phyloP scores from a whole-genome alignment of 805 yeast species.

The Barnettozyma wickerhamii region DNA sequence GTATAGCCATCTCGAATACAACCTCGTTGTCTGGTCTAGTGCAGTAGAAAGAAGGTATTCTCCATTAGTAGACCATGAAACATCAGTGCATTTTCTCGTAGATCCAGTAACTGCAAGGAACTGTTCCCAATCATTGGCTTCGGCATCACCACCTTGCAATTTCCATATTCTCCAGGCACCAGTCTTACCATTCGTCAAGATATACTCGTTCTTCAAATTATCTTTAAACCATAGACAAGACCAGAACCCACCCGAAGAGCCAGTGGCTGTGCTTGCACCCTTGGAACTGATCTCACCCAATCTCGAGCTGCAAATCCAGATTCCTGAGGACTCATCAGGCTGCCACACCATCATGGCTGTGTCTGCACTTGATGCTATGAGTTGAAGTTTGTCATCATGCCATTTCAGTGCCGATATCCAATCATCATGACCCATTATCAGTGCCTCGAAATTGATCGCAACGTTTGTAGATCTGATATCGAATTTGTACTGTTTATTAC shows the following conservation, averaged over 20 bases:
- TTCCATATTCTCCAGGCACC: constrained; percentile 88
- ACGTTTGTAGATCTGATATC: constrained; percentile 34
- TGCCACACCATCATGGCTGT: constrained; percentile 93
- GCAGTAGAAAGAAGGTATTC: constrained; percentile 73
- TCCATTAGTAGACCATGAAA: constrained; percentile 69
- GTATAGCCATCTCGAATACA: constrained; percentile 60
- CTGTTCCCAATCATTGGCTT: constrained; percentile 39
- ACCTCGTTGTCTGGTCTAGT: constrained; percentile 88
- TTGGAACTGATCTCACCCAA: constrained; percentile 91
- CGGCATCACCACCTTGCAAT: constrained; percentile 27
- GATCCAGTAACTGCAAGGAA: constrained; percentile 71
- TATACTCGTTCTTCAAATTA: constrained; percentile 36
- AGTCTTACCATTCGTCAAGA: constrained; percentile 83
- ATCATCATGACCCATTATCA: constrained; percentile 97
- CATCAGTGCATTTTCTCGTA: constrained; percentile 66
- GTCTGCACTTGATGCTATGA: constrained; percentile 88
- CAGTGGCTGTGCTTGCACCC: constrained; percentile 98
- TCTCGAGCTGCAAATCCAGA: constrained; percentile 80
- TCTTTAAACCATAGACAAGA: constrained; percentile 63
- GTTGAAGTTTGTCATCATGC: constrained; percentile 54
- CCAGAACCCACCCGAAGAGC: constrained; percentile 80
- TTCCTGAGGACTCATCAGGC: constrained; percentile 79
- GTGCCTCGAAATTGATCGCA: constrained; percentile 80
- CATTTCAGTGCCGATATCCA: constrained; percentile 88
- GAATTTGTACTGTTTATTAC: constrained; percentile 72